Percentiles rank a stretch among this genome's conserved stretches.
Evolutionary conservation across 2,329 filamentous ascomycete species (phyloP).

Genomic region (Fusarium camptoceras): DNA sequence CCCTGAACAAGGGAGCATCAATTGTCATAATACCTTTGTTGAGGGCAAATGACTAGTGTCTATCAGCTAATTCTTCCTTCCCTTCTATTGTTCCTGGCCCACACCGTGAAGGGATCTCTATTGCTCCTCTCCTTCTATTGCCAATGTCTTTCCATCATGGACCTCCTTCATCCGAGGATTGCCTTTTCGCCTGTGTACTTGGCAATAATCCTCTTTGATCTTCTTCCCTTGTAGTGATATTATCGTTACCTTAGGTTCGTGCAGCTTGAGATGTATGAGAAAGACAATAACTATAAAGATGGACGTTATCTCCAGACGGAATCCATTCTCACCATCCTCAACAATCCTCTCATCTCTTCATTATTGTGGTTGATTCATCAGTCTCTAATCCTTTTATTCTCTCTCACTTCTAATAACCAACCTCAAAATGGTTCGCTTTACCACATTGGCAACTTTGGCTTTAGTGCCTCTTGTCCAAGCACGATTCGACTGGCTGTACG

Average conservation of each 20-base stretch:
- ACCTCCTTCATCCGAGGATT: background rate
- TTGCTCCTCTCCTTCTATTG: slow-evolving; percentile 3
- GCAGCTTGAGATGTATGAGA: background rate
- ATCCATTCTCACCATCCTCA: slow-evolving; percentile 15
- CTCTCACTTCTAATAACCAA: background rate
- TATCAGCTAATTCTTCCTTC: background rate
- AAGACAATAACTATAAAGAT: slow-evolving; percentile 34
- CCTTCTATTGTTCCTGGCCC: slow-evolving; percentile 7
- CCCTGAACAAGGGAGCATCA: slow-evolving; percentile 33
- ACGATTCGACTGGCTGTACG: slow-evolving; percentile 36
- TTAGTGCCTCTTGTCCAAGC: slow-evolving; percentile 46
- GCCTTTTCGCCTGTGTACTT: slow-evolving; percentile 7
- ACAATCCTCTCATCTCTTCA: slow-evolving; percentile 5
- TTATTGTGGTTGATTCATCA: background rate
- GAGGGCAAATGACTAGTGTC: slow-evolving; percentile 12
- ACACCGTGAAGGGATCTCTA: slow-evolving; percentile 14
- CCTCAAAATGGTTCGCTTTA: slow-evolving; percentile 43
- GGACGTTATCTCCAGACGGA: background rate
- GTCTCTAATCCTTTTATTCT: background rate
- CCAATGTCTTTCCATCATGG: slow-evolving; percentile 18
- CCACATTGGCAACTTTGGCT: slow-evolving; percentile 45
- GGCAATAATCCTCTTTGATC: slow-evolving; percentile 13
- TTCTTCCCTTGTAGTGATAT: slow-evolving; percentile 9
- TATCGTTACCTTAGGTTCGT: background rate
- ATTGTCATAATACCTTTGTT: slow-evolving; percentile 6